These are phyloP conservation scores for Crucihimalaya himalaica DNA, from an alignment of 345 rosid genomes.

Conservation along the genomic window DNA sequence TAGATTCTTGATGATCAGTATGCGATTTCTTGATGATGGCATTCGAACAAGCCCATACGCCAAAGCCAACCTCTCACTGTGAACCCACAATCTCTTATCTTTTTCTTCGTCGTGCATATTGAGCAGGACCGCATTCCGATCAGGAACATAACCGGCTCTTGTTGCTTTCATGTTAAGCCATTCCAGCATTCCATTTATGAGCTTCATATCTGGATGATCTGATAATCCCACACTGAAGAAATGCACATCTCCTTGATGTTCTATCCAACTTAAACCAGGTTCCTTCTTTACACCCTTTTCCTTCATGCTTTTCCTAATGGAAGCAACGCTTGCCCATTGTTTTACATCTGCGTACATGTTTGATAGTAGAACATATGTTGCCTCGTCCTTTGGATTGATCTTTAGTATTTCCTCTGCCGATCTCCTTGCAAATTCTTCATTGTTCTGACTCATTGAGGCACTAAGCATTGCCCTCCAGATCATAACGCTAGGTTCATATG, in stretches of 20 bases:
- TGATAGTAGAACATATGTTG: conserved; percentile 70
- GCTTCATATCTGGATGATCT: conserved; percentile 65
- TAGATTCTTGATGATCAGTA: conserved; percentile 79
- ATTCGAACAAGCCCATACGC: conserved; percentile 65
- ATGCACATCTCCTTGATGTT: conserved; percentile 61
- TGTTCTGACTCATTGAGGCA: conserved; percentile 69
- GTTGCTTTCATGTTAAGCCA: conserved; percentile 77
- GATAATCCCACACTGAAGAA: conserved; percentile 65
- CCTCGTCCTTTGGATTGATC: conserved; percentile 73
- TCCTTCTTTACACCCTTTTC: conserved; percentile 71
- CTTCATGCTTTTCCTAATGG: conserved; percentile 70
- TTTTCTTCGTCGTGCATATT: conserved; percentile 63
- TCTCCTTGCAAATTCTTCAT: conserved; percentile 62
- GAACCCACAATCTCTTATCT: conserved; percentile 69
- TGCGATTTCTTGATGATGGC: conserved; percentile 47
- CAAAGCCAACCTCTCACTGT: conserved; percentile 86
- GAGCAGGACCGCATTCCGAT: conserved; percentile 53
- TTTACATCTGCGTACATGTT: conserved; percentile 75
- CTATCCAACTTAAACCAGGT: conserved; percentile 92
- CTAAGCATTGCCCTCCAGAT: conserved; percentile 89
- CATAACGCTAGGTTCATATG: conserved; percentile 67
- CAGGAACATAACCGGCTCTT: conserved; percentile 64
- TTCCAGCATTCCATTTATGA: conserved; percentile 76
- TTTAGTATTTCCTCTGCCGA: conserved; percentile 63
- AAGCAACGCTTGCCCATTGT: conserved; percentile 67